Conservation (phyloP, 2,329 filamentous ascomycete species). For the Cytospora leucostoma region DNA sequence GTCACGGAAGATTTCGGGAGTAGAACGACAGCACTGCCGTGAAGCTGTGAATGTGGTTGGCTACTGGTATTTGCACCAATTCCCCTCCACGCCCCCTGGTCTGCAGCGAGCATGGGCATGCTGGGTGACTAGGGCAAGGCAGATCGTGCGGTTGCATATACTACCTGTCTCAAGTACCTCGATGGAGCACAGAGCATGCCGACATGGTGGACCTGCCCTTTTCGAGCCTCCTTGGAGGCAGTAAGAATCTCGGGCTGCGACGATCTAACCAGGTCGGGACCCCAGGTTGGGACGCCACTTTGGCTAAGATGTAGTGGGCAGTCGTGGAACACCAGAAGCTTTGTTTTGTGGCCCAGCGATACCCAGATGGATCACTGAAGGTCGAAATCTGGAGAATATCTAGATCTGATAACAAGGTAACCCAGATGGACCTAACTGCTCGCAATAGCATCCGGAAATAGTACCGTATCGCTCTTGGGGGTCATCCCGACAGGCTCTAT, state of each 20-base stretch:
- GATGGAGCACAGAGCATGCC: constrained; percentile 24
- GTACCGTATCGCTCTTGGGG: neutral
- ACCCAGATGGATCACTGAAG: constrained; percentile 19
- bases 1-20: constrained; percentile 19
- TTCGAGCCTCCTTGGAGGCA: constrained; percentile 9
- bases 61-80: constrained; percentile 1
- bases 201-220: constrained; percentile 16
- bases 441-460: constrained; percentile 3
- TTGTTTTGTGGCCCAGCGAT: constrained; percentile 19
- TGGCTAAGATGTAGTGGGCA: constrained; percentile 16
- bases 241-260: constrained; percentile 11
- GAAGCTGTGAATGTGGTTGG: constrained; percentile 4
- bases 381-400: constrained; percentile 26
- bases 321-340: constrained; percentile 24
- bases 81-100: neutral
- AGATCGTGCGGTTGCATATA: constrained; percentile 22
- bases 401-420: constrained; percentile 18
- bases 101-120: constrained; percentile 18
- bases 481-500: neutral
- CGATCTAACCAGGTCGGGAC: constrained; percentile 22
- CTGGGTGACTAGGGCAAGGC: constrained; percentile 4
- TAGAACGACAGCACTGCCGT: constrained; percentile 9
- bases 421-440: neutral
- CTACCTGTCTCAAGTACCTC: constrained; percentile 14
- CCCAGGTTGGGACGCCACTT: neutral